These are phyloP conservation scores for Discostella pseudostelligera DNA, from an alignment of 108 stramenopile species.

Conservation along the genomic window DNA sequence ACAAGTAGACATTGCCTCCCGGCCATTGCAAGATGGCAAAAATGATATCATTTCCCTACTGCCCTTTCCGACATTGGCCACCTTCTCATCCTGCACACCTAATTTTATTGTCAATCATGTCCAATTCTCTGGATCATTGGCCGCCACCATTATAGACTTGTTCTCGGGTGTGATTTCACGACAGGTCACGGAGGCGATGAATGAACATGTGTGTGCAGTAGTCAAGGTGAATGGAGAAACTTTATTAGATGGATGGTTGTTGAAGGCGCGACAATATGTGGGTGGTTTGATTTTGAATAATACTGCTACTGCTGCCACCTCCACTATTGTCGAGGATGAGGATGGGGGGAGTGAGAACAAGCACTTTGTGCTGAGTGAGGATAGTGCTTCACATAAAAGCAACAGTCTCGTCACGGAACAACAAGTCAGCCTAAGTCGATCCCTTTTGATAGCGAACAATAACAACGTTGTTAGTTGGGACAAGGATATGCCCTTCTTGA, in stretches of 20 bases:
- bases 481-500: slow-evolving; percentile 42
- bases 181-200: slow-evolving; percentile 47
- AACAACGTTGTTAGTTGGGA: slow-evolving; percentile 29
- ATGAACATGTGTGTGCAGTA: slow-evolving; percentile 49
- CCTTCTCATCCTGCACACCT: slow-evolving; percentile 15
- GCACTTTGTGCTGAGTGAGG: no score
- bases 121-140: slow-evolving; percentile 63
- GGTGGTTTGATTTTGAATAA: slow-evolving; percentile 17
- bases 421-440: background rate
- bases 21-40: slow-evolving; percentile 3
- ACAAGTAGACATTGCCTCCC: slow-evolving; percentile 14
- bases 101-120: slow-evolving; percentile 27
- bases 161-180: slow-evolving; percentile 57
- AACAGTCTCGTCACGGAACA: background rate
- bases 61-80: slow-evolving; percentile 21
- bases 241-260: slow-evolving; percentile 8
- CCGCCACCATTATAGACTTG: slow-evolving; percentile 64
- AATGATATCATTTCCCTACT: background rate
- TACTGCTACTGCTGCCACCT: background rate
- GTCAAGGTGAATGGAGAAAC: slow-evolving; percentile 31
- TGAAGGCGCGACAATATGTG: slow-evolving; percentile 26
- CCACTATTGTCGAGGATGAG: background rate
- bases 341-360: background rate
- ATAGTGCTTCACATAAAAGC: background rate
- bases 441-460: background rate